These are phyloP conservation scores for Penicillium sp. DNA, from an alignment of 2,329 filamentous ascomycete genomes.

Conservation along the genomic window DNA sequence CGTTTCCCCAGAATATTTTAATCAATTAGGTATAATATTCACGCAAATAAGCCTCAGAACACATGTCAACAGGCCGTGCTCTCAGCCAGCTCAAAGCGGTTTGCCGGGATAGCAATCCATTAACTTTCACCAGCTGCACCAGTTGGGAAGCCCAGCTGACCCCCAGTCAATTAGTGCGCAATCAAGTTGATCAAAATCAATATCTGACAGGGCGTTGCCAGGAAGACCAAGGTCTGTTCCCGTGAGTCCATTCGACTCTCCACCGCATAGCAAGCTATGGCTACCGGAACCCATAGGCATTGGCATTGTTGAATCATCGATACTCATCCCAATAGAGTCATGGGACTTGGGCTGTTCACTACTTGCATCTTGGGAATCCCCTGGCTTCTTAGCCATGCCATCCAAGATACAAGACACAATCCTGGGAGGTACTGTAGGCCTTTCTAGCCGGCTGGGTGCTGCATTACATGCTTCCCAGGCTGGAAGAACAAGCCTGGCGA, in stretches of 20 bases:
- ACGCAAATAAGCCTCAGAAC: not conserved
- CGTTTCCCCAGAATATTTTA: not conserved
- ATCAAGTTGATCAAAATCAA: not conserved
- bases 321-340: not conserved
- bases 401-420: constrained; percentile 24
- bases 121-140: not conserved
- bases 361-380: not conserved
- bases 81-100: not conserved
- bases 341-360: not conserved
- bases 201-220: not conserved
- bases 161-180: not conserved
- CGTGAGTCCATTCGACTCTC: not conserved
- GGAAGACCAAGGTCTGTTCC: not conserved
- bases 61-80: not conserved
- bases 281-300: not conserved
- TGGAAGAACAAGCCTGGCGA: constrained; percentile 39
- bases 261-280: not conserved
- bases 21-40: not conserved
- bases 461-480: constrained; percentile 39
- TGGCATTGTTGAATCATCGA: not conserved
- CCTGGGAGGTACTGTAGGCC: constrained; percentile 19
- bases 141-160: not conserved
- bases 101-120: not conserved
- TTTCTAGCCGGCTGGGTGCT: constrained; percentile 8
- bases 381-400: not conserved